Conservation (phyloP, 2,329 filamentous ascomycete genomes). For the Laburnicola sp. region DNA sequence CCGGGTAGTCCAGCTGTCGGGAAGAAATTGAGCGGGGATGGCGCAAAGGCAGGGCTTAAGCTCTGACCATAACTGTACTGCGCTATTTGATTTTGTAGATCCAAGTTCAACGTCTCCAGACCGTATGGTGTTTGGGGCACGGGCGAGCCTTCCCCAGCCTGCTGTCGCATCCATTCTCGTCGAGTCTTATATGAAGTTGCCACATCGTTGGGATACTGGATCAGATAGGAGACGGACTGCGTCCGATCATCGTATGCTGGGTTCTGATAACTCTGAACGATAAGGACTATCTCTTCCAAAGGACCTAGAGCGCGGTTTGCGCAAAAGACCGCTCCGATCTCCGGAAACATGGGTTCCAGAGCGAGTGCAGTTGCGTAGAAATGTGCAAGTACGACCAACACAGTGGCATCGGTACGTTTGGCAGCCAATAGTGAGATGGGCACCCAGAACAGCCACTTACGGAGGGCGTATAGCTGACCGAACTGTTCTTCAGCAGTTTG, state of each 20-base stretch:
- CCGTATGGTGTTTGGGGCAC: slow-evolving; percentile 43
- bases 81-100: slow-evolving; percentile 46
- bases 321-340: slow-evolving; percentile 84
- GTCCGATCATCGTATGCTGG: slow-evolving; percentile 47
- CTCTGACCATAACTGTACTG: slow-evolving; percentile 48
- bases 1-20: slow-evolving; percentile 38
- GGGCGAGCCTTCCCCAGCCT: slow-evolving; percentile 36
- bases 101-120: slow-evolving; percentile 46
- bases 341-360: slow-evolving; percentile 88
- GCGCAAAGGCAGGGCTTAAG: slow-evolving; percentile 55
- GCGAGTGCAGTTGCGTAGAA: slow-evolving; percentile 88
- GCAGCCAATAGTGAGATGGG: slow-evolving; percentile 81
- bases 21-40: slow-evolving; percentile 49
- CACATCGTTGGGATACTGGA: slow-evolving; percentile 52
- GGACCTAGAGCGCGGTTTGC: slow-evolving; percentile 70
- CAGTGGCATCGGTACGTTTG: slow-evolving; percentile 73
- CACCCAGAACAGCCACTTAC: slow-evolving; percentile 95
- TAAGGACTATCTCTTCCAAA: slow-evolving; percentile 81
- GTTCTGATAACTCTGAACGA: slow-evolving; percentile 59
- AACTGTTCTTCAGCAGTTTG: slow-evolving; percentile 77
- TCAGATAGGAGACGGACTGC: slow-evolving; percentile 50
- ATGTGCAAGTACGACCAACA: slow-evolving; percentile 82
- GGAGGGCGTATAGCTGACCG: slow-evolving; percentile 81
- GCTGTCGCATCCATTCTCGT: slow-evolving; percentile 46
- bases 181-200: slow-evolving; percentile 48